Base-by-base conservation (phyloP, 768 basidiomycete species). In the Suillus occidentalis region DNA sequence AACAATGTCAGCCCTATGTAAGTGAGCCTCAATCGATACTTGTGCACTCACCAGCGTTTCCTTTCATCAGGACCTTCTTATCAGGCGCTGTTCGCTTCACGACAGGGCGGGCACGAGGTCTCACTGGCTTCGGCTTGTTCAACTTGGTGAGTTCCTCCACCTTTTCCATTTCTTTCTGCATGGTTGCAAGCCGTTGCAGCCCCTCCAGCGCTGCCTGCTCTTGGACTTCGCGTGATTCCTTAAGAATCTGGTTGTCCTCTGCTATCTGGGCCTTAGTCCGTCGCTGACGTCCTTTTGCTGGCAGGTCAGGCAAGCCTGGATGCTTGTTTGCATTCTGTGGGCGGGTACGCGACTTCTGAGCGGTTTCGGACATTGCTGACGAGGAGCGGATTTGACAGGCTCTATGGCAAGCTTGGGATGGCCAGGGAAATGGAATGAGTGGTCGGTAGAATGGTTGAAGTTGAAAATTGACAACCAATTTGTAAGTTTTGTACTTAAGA, bases 311-410 rank as follows among this genome's bases (percentile, higher is more conserved):
- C 3, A 60, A 13, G 16, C 62, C 67, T n/a, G 67, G 67, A 12
- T 59, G 65, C 20, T 62, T 55, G n/a, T 37, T 52, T 3, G 36
- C 25, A 14, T 68, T 68, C 37, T 57, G 42, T 9, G 52, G n/a
- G 18, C 37, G 31, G 14, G 62, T 63, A 34, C 25, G 40, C 9
- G 4, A 52, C 16, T 4, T 14, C 49, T 50, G 13, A 37, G 59
- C 12, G 39, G 34, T 55, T 20, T 43, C 0, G 12, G 39, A 14
- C 37, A 31, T 50, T 36, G 60, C 50, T n/a, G 64, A 67, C 16
- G 45, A 52, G 28, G 49, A 53, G 64, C 77, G 77, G 0, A 50
- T 50, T 28, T 25, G 22, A 50, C 22, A 25, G 13, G 49, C 13
- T 5, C 40, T 60, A 28, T 45, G 45, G 45, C 42, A 40, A 60